Percentiles rank a stretch among this genome's conserved stretches.
phyloP scores from a whole-genome alignment of 192 early-diverging fungal species.

The Coemansia sp. region DNA sequence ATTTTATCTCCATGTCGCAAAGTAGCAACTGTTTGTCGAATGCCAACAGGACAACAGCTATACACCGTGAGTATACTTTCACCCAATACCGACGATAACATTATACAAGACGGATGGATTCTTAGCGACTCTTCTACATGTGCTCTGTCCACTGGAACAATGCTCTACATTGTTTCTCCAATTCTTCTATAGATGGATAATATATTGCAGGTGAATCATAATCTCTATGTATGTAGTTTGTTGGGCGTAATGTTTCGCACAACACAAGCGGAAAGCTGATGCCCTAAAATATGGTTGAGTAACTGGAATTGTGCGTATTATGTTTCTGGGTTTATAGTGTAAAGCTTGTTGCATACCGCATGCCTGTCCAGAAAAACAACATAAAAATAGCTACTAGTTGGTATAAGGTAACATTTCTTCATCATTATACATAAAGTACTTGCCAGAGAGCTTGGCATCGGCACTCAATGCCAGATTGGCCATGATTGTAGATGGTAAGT shows the following conservation, averaged over 20 bases:
- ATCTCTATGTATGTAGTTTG: too few species aligned
- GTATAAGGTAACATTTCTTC: slow-evolving; percentile 23
- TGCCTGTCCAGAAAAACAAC: too few species aligned
- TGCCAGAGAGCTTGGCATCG: slow-evolving; percentile 22
- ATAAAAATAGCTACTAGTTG: neutral
- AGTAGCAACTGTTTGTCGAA: slow-evolving; percentile 26
- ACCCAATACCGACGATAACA: neutral
- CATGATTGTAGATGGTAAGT: slow-evolving; percentile 27
- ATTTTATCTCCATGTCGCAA: slow-evolving; percentile 32
- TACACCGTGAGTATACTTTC: too few species aligned
- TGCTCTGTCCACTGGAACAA: slow-evolving; percentile 12
- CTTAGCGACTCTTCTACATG: slow-evolving; percentile 1
- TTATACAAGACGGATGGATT: slow-evolving; percentile 38
- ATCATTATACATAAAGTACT: slow-evolving; percentile 22
- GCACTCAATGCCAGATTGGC: slow-evolving; percentile 39
- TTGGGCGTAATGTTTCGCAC: too few species aligned
- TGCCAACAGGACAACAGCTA: slow-evolving; percentile 25
- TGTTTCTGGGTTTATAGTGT: too few species aligned
- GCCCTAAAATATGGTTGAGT: too few species aligned
- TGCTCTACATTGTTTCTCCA: too few species aligned
- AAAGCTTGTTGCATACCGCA: too few species aligned
- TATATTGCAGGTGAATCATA: too few species aligned
- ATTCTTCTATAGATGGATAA: too few species aligned
- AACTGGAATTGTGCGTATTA: too few species aligned
- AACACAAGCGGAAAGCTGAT: too few species aligned